Conservation (phyloP, 257 asterid genomes). For the Leonotis leonurus region DNA sequence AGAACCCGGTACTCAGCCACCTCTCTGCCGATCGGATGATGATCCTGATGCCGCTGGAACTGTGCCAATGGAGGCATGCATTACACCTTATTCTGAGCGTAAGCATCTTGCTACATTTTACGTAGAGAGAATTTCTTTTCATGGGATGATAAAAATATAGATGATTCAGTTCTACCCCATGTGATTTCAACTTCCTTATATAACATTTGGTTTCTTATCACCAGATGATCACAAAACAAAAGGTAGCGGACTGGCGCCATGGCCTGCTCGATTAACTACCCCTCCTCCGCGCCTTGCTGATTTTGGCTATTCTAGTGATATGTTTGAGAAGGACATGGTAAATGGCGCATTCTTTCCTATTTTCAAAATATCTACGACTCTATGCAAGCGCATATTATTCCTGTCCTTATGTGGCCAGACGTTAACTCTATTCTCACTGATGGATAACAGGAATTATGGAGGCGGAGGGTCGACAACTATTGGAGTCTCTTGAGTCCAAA, state of each 20-base stretch:
- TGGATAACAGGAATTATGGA: conserved; percentile 68
- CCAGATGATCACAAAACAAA: conserved; percentile 77
- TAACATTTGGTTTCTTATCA: conserved; percentile 5
- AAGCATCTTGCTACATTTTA: conserved; percentile 29
- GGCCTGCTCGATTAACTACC: conserved; percentile 87
- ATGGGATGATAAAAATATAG: no score
- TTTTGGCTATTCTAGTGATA: conserved; percentile 83
- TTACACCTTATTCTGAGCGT: conserved; percentile 88
- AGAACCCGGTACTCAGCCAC: conserved; percentile 75
- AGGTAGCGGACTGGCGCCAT: conserved; percentile 90
- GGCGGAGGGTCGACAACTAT: conserved; percentile 69
- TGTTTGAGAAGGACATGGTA: conserved; percentile 89
- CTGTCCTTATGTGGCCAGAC: no score
- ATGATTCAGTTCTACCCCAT: not conserved
- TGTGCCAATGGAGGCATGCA: conserved; percentile 83
- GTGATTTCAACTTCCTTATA: not conserved
- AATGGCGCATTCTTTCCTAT: not conserved
- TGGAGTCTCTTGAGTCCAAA: conserved; percentile 73
- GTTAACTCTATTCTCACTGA: no score
- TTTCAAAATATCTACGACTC: not conserved
- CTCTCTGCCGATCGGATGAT: conserved; percentile 78
- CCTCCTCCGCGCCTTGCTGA: conserved; percentile 98
- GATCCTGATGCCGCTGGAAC: conserved; percentile 95
- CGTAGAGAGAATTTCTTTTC: no score
- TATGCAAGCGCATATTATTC: not conserved